Evolutionary conservation across 768 basidiomycete species (phyloP), one percentile per base, ranked within the genome.

Genomic region (Pulveroboletus sp.): DNA sequence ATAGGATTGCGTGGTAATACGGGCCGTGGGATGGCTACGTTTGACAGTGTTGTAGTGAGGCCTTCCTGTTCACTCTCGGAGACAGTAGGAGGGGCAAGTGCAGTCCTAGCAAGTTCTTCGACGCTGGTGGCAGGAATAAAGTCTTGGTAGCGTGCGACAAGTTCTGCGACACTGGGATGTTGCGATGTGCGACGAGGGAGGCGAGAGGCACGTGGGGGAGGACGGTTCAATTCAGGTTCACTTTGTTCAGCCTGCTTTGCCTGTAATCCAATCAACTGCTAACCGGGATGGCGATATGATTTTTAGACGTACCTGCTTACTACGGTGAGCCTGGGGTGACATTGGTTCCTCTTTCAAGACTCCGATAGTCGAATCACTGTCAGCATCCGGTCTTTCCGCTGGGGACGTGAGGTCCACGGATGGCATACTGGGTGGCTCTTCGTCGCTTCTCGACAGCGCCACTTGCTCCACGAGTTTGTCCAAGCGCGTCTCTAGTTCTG

Each of bases 41-140:
- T 63, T 14, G 64, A 47, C 39, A 48, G 30, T 15, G 64, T 66
- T 27, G 63, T 64, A 31, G 62, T 66, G 21, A 55, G 45, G 49
- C 78, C 79, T 60, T 89, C 87, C 57, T 85, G 83, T 48, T 93
- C 90, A 56, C 89, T 92, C 67, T 94, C 92, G 9, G 89, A 90
- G 49, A 84, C 77, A 8, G 76, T 69, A 35, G 73, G 64, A 27
- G 85, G 86, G 30, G 83, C 67, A 41, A 89, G 69, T 9, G 88
- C 87, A 7, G 84, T 84, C 66, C 77, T 83, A 3, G 83, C 76
- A 18, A 89, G 73, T 46, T 87, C 85, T 54, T 84, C 81, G 6
- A 89, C 77, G 4, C 84, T 83, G 49, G 81, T 82, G 14, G 84
- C 73, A 43, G 88, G 87, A 8, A 90, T 70, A 54, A 80, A 85